Evolutionary conservation across 176 grass and related monocot genomes (phyloP), one percentile per base, ranked within the genome.

Genomic region (Bonia amplexicaulis): DNA sequence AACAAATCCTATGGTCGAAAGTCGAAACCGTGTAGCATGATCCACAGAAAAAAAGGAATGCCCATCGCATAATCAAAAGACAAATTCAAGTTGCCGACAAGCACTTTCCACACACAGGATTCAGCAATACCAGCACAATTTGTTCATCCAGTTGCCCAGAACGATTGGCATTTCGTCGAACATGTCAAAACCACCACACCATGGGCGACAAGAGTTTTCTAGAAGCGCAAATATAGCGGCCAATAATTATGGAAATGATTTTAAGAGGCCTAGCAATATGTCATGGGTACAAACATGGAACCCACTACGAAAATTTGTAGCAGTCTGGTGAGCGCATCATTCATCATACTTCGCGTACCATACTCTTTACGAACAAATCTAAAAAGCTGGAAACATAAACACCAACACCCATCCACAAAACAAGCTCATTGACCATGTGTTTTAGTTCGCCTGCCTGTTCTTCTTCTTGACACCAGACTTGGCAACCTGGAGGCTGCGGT

Each of bases 401-500:
- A 77, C 51, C 66, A 53, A 35, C 46, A 66, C 37, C 33, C 22
- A 45, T 84, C 47, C 31, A 74, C 45, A 79, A 39, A 48, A 57
- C 26, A 84, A 48, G 71, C 62, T 49, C 27, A 48, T 13, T 58
- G 2, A 31, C 14, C 11, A 19, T 7, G 6, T 7, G 25, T 47
- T 16, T 79, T 63, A 77, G 31, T 54, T 69, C 1, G 31, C 20
- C 78, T 97, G 95, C 85, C 92, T 92, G 51, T 93, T 93, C 91
- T 89, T 95, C 89, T 93, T 95, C 91, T 93, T 98, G 44, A 86
- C 76, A 23, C 91, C 96, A 29, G 93, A 95, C 87, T 98, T 98
- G 72, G 93, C 72, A 44, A 98, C 85, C 89, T 92, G 82, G 68
- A 95, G 91, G 77, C 91, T 93, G 57, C 96, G 91, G 85, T 98